Percentiles rank a stretch among this genome's conserved stretches.
These are phyloP conservation scores for Pseudogymnoascus sp. DNA, from an alignment of 2,329 filamentous ascomycete genomes.

Conservation along the genomic window DNA sequence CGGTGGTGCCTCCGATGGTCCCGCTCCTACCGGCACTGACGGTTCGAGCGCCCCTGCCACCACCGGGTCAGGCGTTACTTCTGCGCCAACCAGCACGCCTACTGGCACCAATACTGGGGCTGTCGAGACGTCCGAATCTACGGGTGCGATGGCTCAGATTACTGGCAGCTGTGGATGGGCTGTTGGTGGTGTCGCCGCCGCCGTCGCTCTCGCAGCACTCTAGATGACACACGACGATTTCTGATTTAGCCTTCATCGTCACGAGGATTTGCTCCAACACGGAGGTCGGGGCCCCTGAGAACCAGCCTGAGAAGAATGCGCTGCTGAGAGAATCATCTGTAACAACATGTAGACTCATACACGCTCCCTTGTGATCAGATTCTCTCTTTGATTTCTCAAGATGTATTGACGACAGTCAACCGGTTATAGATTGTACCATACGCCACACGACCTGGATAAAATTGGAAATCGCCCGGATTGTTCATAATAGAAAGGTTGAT, in stretches of 20 bases:
- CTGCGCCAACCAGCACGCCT: constrained; percentile 2
- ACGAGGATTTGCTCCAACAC: not conserved
- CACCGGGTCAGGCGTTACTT: not conserved
- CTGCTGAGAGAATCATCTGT: not conserved
- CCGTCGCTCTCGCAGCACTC: not conserved
- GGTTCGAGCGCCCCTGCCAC: not conserved
- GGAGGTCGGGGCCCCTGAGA: not conserved
- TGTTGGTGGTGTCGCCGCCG: not conserved
- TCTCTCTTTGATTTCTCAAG: not conserved
- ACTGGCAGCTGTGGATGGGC: constrained; percentile 1
- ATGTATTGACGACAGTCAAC: not conserved
- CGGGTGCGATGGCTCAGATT: constrained; percentile 8
- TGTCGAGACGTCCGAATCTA: not conserved
- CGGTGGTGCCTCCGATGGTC: not conserved
- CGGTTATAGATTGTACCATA: not conserved
- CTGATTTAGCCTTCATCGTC: not conserved
- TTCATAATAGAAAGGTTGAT: not conserved
- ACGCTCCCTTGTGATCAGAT: not conserved
- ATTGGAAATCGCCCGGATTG: not conserved
- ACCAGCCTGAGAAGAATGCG: not conserved
- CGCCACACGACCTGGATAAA: not conserved
- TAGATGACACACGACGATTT: not conserved
- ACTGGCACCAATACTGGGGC: not conserved
- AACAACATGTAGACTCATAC: not conserved
- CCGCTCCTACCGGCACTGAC: not conserved